phyloP scores from a whole-genome alignment of 441 rosid species.

The Biscutella laevigata region DNA sequence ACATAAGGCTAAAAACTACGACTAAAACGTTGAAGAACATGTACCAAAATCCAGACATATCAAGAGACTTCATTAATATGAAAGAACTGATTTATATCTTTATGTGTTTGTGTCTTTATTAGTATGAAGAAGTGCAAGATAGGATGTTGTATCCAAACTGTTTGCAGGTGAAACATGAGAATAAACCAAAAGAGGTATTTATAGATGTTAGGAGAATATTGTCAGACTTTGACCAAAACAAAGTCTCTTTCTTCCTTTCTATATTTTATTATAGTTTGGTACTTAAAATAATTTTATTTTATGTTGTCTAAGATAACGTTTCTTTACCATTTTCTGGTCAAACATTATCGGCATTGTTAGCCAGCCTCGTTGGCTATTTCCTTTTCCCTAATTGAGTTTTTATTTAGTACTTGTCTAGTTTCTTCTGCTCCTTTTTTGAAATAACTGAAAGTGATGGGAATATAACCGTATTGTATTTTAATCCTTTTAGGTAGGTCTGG shows the following conservation, averaged over 20 bases:
- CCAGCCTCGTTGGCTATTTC: constrained; percentile 8
- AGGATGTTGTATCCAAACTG: constrained; percentile 6
- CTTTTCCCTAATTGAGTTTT: background rate
- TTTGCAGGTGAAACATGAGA: constrained; percentile 16
- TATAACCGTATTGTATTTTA: too few relatives aligned
- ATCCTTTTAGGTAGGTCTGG: too few relatives aligned
- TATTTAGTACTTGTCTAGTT: too few relatives aligned
- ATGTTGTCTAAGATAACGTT: constrained; percentile 16
- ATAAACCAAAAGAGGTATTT: constrained; percentile 22
- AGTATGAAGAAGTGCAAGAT: constrained; percentile 6
- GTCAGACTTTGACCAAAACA: constrained; percentile 25
- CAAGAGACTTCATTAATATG: constrained; percentile 14
- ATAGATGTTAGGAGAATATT: constrained; percentile 22
- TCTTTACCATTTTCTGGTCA: constrained; percentile 26
- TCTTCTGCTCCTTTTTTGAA: too few relatives aligned
- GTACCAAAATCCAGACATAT: constrained; percentile 10
- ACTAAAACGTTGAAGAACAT: constrained; percentile 15
- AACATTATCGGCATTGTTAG: constrained; percentile 28
- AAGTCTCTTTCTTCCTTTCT: background rate
- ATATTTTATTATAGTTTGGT: background rate
- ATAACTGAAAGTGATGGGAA: too few relatives aligned
- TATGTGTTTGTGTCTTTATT: background rate
- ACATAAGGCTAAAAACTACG: constrained; percentile 21
- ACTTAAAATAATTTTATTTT: background rate
- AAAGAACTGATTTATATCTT: background rate